Percentiles rank a stretch among this genome's conserved stretches.
Evolutionary conservation across 495 filamentous ascomycete species (phyloP).

Genomic region (Ramalina intermedia): DNA sequence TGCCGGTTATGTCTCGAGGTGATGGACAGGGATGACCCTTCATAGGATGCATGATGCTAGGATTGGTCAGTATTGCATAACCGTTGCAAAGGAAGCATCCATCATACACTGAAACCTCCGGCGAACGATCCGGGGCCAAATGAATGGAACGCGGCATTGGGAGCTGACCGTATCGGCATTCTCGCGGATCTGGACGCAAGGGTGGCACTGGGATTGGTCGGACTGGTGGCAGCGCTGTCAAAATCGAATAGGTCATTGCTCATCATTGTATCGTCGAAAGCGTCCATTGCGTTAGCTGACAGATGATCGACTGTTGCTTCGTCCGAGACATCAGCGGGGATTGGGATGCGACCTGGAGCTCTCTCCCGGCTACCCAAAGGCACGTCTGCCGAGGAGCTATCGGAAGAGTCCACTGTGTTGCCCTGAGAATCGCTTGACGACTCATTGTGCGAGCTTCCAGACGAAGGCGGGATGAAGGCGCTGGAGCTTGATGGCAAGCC

Average conservation of each 20-base stretch:
- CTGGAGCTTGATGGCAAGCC: not conserved
- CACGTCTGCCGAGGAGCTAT: conserved; percentile 25
- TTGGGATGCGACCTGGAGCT: conserved; percentile 3
- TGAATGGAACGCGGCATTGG: not conserved
- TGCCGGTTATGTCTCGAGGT: not conserved
- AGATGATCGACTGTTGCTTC: not conserved
- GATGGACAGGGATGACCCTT: too few species aligned
- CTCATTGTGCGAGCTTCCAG: conserved; percentile 2
- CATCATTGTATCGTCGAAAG: conserved; percentile 47
- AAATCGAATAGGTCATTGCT: conserved; percentile 50
- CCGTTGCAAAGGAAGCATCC: too few species aligned
- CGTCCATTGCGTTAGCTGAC: conserved; percentile 22
- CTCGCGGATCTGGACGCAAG: not conserved
- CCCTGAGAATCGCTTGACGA: conserved; percentile 3
- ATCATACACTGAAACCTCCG: not conserved
- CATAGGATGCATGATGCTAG: too few species aligned
- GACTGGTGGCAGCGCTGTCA: conserved; percentile 53
- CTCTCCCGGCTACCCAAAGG: conserved; percentile 10
- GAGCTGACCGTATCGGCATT: conserved; percentile 1
- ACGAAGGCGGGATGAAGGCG: not conserved
- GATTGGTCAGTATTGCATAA: too few species aligned
- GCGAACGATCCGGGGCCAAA: not conserved
- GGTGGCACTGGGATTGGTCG: conserved; percentile 18
- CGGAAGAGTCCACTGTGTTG: conserved; percentile 19
- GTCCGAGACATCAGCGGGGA: conserved; percentile 2